Evolutionary conservation across 306 rosid genomes (phyloP).

Genomic region (Carpinus fangiana): DNA sequence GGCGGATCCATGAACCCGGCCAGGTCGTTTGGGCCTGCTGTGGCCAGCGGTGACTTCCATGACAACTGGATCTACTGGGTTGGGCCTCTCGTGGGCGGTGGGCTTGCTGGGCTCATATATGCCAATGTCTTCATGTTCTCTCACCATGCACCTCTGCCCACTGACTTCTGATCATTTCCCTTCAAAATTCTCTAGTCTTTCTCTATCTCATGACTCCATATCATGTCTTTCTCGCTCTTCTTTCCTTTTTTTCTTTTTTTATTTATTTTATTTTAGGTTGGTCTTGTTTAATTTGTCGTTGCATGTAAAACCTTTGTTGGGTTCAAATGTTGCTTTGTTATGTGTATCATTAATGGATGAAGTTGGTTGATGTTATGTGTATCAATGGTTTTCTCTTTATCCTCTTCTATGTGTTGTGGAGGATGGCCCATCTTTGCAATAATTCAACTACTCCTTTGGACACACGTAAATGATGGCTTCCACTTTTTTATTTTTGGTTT

Average conservation of each 20-base stretch:
- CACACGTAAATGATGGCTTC: background rate
- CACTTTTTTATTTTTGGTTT: background rate
- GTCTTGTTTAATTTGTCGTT: conserved; percentile 4
- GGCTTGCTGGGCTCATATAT: conserved; percentile 84
- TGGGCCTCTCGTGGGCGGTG: conserved; percentile 86
- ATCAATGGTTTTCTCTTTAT: background rate
- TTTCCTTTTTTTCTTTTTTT: conserved; percentile 14
- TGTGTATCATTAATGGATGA: conserved; percentile 1
- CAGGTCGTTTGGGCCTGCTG: conserved; percentile 86
- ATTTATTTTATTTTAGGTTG: background rate
- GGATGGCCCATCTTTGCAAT: conserved; percentile 6
- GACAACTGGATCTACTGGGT: conserved; percentile 88
- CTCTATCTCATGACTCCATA: background rate
- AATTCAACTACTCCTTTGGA: conserved; percentile 2
- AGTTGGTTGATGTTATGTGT: conserved; percentile 3
- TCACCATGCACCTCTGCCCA: conserved; percentile 60
- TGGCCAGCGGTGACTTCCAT: conserved; percentile 75
- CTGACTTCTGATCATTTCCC: conserved; percentile 22
- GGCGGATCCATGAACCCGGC: conserved; percentile 98
- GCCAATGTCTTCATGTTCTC: conserved; percentile 56
- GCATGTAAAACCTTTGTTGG: conserved; percentile 27
- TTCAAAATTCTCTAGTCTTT: background rate
- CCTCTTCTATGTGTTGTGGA: background rate
- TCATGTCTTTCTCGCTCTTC: conserved; percentile 14
- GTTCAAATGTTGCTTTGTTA: conserved; percentile 24